These are phyloP conservation scores for Rugiboletus extremiorientalis DNA, from an alignment of 1,284 basidiomycete genomes.

Conservation along the genomic window DNA sequence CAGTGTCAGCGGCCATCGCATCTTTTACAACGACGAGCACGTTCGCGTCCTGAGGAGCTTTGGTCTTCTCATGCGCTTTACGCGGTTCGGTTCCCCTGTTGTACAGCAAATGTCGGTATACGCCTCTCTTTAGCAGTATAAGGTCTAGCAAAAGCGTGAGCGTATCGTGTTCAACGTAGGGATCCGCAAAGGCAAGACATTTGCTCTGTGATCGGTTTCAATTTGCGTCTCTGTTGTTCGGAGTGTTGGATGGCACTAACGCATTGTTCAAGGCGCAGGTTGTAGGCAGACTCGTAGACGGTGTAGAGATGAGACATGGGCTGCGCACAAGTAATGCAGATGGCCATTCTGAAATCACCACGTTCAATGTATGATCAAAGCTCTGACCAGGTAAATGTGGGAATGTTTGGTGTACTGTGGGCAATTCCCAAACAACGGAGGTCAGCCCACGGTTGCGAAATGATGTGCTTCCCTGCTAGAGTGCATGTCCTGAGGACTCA, in stretches of 20 bases:
- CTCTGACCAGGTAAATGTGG: not conserved
- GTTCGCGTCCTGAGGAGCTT: not conserved
- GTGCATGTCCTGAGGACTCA: slow-evolving; percentile 74
- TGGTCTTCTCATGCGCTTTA: slow-evolving; percentile 30
- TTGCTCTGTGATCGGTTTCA: slow-evolving; percentile 40
- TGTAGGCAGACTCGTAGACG: slow-evolving; percentile 80
- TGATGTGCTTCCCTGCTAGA: slow-evolving; percentile 73
- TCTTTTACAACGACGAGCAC: not conserved
- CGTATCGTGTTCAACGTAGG: slow-evolving; percentile 86
- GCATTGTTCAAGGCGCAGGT: slow-evolving; percentile 80
- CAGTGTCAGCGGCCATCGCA: not conserved
- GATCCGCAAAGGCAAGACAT: slow-evolving; percentile 80
- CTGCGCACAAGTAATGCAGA: slow-evolving; percentile 78
- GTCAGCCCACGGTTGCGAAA: slow-evolving; percentile 14
- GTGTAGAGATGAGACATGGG: slow-evolving; percentile 77
- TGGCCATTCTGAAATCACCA: slow-evolving; percentile 55
- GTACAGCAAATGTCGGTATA: slow-evolving; percentile 89
- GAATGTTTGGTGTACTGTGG: slow-evolving; percentile 4
- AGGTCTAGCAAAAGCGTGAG: slow-evolving; percentile 81
- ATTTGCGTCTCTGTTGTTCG: not conserved
- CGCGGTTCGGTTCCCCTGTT: slow-evolving; percentile 74
- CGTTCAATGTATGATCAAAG: not conserved
- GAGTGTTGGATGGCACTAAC: slow-evolving; percentile 37
- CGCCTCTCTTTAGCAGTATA: slow-evolving; percentile 83
- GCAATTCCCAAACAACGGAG: not conserved